Evolutionary conservation across 2,329 filamentous ascomycete genomes (phyloP), one percentile per base, ranked within the genome.

Genomic region (Aaosphaeria arxii): DNA sequence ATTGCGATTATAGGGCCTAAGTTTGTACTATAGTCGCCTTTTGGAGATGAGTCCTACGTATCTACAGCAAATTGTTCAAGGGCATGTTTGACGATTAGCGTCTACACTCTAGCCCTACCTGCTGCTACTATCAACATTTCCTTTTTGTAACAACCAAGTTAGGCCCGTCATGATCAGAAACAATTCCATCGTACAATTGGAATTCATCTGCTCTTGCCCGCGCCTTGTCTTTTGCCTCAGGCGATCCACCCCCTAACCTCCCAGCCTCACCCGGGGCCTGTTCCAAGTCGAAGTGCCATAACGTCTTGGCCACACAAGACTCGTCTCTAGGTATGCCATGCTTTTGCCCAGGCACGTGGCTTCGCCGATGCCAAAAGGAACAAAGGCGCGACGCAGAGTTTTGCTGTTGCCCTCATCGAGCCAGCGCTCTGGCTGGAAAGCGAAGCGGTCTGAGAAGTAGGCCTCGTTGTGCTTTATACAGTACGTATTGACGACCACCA

Each of bases 251-350:
- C 32, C 33, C 38, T 11, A 40, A 13, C 7, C 47, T 31, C 9
- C 29, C 28, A 7, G 24, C 35, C 6, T 9, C n/a, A 3, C 46
- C 46, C 6, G 6, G 11, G 6, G 42, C n/a, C 11, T 13, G 11
- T 24, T 46, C 35, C n/a, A 49, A 46, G 30, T 49, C 47, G 28
- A 45, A 46, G 29, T 40, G 40, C 43, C 43, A 46, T 7, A 49
- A 4, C 31, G 40, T 33, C 36, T 42, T 45, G 4, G 47, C 43
- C 9, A 49, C 4, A 36, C 40, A 5, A 46, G 32, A 28, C 43
- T 49, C 6, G 38, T 29, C 29, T 49, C 47, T 32, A 43, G 9
- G 35, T 46, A 49, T 17, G 48, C 48, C 44, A 50, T 50, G 7
- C 44, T 6, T 17, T 50, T 50, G 3, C 48, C 48, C 9, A 32